phyloP scores from a whole-genome alignment of 208 protist species.

The Trypanosoma theileri region DNA sequence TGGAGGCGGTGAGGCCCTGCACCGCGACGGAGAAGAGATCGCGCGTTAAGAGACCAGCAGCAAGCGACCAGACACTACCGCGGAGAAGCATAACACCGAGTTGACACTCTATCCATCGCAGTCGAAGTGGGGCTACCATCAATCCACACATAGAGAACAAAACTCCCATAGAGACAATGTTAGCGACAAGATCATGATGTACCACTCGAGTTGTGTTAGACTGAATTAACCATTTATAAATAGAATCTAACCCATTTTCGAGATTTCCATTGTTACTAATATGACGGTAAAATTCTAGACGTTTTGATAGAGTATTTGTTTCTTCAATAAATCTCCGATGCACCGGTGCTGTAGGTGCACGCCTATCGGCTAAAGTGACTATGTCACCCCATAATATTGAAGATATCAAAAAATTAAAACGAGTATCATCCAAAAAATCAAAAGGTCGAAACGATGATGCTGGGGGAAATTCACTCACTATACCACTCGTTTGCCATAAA shows the following conservation, averaged over 20 bases:
- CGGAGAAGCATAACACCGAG: constrained; percentile 59
- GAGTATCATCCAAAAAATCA: constrained; percentile 68
- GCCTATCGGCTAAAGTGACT: constrained; percentile 36
- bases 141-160: constrained; percentile 58
- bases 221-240: constrained; percentile 63
- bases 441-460: constrained; percentile 79
- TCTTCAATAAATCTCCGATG: not conserved
- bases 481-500: constrained; percentile 64
- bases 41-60: constrained; percentile 42
- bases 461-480: constrained; percentile 63
- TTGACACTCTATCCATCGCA: constrained; percentile 74
- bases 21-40: constrained; percentile 43
- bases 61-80: constrained; percentile 81
- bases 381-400: constrained; percentile 36
- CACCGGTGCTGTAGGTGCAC: not conserved
- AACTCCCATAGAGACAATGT: constrained; percentile 45
- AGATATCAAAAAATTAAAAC: constrained; percentile 63
- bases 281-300: constrained; percentile 44
- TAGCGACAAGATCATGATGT: constrained; percentile 39
- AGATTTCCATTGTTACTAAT: constrained; percentile 17
- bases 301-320: constrained; percentile 19
- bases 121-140: constrained; percentile 52
- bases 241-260: constrained; percentile 31
- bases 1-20: constrained; percentile 34
- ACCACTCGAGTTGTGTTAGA: constrained; percentile 41